A percentile compares a stretch with the other conserved stretches of the same genome.
Conservation (phyloP, 2,329 filamentous ascomycete species). For the Cercospora beticola region DNA sequence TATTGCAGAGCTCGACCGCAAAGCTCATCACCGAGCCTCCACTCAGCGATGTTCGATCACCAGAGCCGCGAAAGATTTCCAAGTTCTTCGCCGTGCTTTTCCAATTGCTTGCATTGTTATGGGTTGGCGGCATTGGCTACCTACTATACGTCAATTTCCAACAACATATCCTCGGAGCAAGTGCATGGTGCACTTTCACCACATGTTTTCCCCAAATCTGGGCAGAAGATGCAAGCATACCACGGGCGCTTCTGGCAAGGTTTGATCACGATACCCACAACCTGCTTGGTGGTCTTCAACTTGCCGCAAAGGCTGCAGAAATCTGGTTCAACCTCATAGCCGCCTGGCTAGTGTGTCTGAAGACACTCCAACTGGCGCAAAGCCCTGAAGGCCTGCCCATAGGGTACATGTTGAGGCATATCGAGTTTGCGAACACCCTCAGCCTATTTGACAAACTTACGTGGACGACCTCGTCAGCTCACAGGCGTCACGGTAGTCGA, state of each 20-base stretch:
- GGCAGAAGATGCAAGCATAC: neutral
- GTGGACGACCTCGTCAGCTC: neutral
- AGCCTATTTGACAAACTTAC: neutral
- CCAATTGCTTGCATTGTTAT: neutral
- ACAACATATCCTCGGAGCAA: neutral
- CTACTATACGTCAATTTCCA: neutral
- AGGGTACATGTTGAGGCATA: neutral
- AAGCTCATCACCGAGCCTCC: neutral
- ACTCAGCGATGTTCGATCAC: neutral
- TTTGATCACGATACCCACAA: neutral
- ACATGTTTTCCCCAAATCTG: neutral
- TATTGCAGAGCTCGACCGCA: neutral
- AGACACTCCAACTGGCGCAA: neutral
- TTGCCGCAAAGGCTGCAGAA: neutral
- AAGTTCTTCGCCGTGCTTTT: neutral
- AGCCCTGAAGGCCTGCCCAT: neutral
- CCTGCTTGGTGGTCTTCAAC: neutral
- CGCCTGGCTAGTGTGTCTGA: neutral
- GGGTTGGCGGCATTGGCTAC: neutral
- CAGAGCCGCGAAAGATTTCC: neutral
- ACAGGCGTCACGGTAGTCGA: neutral
- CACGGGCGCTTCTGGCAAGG: neutral
- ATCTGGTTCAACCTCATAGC: neutral
- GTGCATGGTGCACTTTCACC: neutral
- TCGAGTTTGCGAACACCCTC: neutral